A percentile compares a stretch with the other conserved stretches of the same genome.
phyloP scores from a whole-genome alignment of 2,329 filamentous ascomycete genomes.

The Monosporascus cannonballus region DNA sequence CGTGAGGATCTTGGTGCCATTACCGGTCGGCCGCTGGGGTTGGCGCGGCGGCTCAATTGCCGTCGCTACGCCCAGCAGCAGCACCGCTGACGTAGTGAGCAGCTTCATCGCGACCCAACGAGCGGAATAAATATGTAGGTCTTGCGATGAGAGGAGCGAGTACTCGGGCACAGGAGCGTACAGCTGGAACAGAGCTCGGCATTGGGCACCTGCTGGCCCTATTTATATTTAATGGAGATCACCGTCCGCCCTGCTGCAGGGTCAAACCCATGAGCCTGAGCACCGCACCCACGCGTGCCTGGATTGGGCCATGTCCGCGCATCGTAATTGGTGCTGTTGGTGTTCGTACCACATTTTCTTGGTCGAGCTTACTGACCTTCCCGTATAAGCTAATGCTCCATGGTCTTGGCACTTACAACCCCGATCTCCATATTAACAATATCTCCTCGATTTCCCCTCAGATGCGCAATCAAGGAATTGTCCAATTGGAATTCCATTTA shows the following conservation, averaged over 20 bases:
- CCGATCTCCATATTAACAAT: too few relatives aligned
- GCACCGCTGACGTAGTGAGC: constrained; percentile 3
- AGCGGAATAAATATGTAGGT: not conserved
- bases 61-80: constrained; percentile 11
- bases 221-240: not conserved
- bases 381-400: not conserved
- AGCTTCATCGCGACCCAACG: constrained; percentile 11
- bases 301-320: not conserved
- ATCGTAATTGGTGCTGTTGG: not conserved
- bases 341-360: not conserved
- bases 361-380: not conserved
- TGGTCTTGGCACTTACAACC: not conserved
- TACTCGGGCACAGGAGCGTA: not conserved
- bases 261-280: not conserved
- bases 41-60: constrained; percentile 46
- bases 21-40: constrained; percentile 49
- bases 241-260: not conserved
- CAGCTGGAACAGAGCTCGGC: not conserved
- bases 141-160: not conserved
- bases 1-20: constrained; percentile 48
- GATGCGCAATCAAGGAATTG: not conserved
- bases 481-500: not conserved
- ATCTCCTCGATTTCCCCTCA: too few relatives aligned
- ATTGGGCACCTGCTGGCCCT: not conserved
- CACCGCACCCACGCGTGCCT: not conserved